phyloP scores from a whole-genome alignment of 2,329 filamentous ascomycete genomes.

The Achaetomium macrosporum region DNA sequence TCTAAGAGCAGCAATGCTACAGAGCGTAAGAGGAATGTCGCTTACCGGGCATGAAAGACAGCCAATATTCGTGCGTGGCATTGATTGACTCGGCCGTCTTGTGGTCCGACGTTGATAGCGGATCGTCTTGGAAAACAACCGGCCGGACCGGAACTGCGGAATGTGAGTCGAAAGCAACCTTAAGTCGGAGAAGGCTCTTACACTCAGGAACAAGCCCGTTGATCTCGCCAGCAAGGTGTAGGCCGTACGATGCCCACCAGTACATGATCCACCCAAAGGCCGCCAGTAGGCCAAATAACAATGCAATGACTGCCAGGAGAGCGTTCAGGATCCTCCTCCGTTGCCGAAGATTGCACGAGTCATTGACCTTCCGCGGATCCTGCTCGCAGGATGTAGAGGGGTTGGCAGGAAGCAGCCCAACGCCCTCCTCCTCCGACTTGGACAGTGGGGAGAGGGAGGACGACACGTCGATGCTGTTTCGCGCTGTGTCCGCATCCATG shows the following conservation, averaged over 20 bases:
- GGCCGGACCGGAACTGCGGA: neutral
- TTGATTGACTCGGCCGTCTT: conserved; percentile 7
- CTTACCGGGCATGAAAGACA: conserved; percentile 5
- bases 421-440: neutral
- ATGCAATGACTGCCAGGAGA: neutral
- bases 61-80: conserved; percentile 7
- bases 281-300: neutral
- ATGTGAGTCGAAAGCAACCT: neutral
- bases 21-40: neutral
- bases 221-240: conserved; percentile 5
- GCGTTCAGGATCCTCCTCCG: neutral
- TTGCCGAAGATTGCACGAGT: neutral
- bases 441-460: neutral
- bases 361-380: neutral
- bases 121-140: neutral
- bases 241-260: neutral
- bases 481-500: neutral
- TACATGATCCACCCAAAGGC: conserved; percentile 1
- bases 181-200: neutral
- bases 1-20: neutral
- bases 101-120: conserved; percentile 7
- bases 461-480: neutral
- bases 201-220: conserved; percentile 12
- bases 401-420: neutral
- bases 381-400: neutral